Evolutionary conservation across 1,139 yeast genomes (phyloP), one percentile per base, ranked within the genome.

Genomic region (Torulaspora pretoriensis): DNA sequence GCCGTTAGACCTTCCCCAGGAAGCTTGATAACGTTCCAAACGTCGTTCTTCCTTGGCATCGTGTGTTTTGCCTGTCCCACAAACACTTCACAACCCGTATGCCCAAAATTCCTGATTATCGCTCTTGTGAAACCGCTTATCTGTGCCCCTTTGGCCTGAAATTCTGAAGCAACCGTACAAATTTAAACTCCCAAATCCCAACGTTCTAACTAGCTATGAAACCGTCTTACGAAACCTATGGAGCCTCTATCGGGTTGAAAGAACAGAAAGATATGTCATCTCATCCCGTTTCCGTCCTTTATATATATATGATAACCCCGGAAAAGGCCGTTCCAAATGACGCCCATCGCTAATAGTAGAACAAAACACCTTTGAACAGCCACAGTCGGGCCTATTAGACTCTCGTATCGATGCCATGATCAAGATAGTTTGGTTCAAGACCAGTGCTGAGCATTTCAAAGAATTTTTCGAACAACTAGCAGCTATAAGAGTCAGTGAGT

Each of bases 1-100:
- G 12, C 23, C 35, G 41, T 19, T 25, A 27, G 43, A 12, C 42
- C 38, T 31, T 43, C 35, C 31, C 40, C 40, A 29, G 42, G 39
- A 10, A 46, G 34, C n/a, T 43, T 38, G 23, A 51, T 42, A 31
- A 51, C 37, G 37, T 49, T 49, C 54, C 54, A 51, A 13, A 45
- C 45, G 32, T 47, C 47, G 26, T 43, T 45, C 3, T 14, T 33
- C 33, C 16, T 28, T 27, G 38, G 29, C 48, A 37, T 47, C 40
- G 26, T 14, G 28, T 4, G 8, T 19, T 14, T 19, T 12, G 24
- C 4, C 16, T 29, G 17, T 29, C 19, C 32, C 16, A 3, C 2
- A 29, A 10, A 26, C n/a, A 19, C 25, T n/a, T n/a, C 24, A 10
- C 19, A 14, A 7, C 4, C 19, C 10, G 2, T 29, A 9, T 6